A percentile compares a stretch with the other conserved stretches of the same genome.
Conservation (phyloP, 805 yeast genomes). For the baker's yeast (Saccharomyces cerevisiae) region DNA sequence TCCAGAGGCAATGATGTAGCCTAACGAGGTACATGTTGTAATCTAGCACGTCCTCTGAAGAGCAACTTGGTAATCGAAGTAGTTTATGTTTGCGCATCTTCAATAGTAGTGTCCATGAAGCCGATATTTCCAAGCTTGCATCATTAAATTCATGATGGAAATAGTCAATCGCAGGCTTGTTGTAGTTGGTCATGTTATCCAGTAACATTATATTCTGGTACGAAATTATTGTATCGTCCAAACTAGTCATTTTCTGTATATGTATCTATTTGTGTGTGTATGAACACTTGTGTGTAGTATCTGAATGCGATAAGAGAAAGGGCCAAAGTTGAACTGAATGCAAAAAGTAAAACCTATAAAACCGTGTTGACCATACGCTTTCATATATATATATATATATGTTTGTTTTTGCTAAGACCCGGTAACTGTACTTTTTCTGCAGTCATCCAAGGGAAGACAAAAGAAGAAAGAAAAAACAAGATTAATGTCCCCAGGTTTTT, state of each 20-base stretch:
- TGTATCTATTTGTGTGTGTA: not conserved
- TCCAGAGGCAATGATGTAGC: constrained; percentile 81
- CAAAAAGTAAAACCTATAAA: not conserved
- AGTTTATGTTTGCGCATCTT: constrained; percentile 31
- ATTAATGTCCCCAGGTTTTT: not conserved
- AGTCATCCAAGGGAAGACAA: not conserved
- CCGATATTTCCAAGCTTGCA: constrained; percentile 6
- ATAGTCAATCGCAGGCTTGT: constrained; percentile 25
- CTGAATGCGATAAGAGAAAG: not conserved
- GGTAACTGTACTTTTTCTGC: not conserved
- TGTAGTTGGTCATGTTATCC: constrained; percentile 28
- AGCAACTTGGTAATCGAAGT: constrained; percentile 22
- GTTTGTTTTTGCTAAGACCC: not conserved
- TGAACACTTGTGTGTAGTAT: not conserved
- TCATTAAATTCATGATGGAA: constrained; percentile 19
- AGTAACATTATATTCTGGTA: constrained; percentile 24
- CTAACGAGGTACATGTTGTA: constrained; percentile 34
- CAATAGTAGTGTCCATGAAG: constrained; percentile 36
- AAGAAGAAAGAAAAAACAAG: not conserved
- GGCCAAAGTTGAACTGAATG: not conserved
- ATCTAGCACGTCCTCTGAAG: constrained; percentile 28
- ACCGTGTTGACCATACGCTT: not conserved
- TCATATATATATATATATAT: not conserved
- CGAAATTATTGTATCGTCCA: constrained; percentile 28
- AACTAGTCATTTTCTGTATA: constrained; percentile 17